Conservation (phyloP, 1,284 basidiomycete species). For the Ustilago crameri region DNA sequence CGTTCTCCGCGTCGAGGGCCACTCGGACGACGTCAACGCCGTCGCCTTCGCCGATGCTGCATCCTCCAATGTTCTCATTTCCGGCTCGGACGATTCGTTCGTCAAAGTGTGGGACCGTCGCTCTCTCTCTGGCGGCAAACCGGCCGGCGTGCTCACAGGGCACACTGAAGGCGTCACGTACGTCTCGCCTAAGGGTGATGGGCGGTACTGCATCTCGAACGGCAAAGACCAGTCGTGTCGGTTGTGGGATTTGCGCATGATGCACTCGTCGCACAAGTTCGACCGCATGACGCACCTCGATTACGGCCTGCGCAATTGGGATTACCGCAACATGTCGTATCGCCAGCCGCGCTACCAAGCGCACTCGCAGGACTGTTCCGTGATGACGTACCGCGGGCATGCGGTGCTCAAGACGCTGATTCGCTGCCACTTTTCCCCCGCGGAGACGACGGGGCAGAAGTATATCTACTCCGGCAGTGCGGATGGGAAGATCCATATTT, state of each 20-base stretch:
- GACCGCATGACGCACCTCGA: conserved; percentile 71
- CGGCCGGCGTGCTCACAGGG: conserved; percentile 90
- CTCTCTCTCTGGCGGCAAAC: conserved; percentile 79
- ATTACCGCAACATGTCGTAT: conserved; percentile 77
- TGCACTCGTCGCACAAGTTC: conserved; percentile 81
- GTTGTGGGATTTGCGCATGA: conserved; percentile 93
- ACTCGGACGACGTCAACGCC: conserved; percentile 88
- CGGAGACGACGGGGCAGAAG: conserved; percentile 86
- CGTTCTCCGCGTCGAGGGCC: conserved; percentile 84
- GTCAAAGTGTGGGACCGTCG: conserved; percentile 96
- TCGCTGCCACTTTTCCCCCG: conserved; percentile 92
- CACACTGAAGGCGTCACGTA: conserved; percentile 79
- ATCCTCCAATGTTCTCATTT: conserved; percentile 91
- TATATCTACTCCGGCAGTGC: conserved; percentile 93
- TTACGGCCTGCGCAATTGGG: conserved; percentile 78
- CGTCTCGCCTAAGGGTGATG: conserved; percentile 75
- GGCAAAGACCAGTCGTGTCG: conserved; percentile 94
- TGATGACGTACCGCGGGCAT: conserved; percentile 93
- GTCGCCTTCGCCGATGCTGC: conserved; percentile 93
- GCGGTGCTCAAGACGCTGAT: conserved; percentile 91
- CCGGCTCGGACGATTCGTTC: conserved; percentile 91
- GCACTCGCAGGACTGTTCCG: conserved; percentile 86
- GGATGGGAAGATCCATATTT: conserved; percentile 79
- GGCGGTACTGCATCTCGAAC: conserved; percentile 94
- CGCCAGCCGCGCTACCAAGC: conserved; percentile 72